These are phyloP conservation scores for Sarocladiaceae sp. DNA, from an alignment of 2,329 filamentous ascomycete species.

Conservation along the genomic window DNA sequence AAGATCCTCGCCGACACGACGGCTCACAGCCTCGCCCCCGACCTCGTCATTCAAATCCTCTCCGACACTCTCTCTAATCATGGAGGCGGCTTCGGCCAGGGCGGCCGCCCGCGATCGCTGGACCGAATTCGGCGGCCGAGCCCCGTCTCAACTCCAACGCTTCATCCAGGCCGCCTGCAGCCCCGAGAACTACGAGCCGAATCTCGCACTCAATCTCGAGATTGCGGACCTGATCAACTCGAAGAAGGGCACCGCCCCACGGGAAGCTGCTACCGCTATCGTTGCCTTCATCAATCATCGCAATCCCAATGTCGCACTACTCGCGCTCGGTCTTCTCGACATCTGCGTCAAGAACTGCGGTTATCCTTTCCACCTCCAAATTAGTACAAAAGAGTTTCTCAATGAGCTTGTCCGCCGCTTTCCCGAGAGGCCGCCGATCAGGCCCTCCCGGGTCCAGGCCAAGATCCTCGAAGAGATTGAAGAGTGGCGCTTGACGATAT, in stretches of 20 bases:
- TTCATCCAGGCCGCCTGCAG: constrained; percentile 97
- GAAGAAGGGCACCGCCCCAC: constrained; percentile 93
- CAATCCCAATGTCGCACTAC: constrained; percentile 89
- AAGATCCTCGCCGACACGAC: not conserved
- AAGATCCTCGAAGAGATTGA: constrained; percentile 95
- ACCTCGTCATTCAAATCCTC: not conserved
- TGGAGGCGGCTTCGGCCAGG: constrained; percentile 95
- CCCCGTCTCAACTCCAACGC: constrained; percentile 83
- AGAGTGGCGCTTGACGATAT: constrained; percentile 98
- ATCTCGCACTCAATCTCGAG: constrained; percentile 93
- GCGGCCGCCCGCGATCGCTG: constrained; percentile 95
- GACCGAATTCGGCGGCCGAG: constrained; percentile 72
- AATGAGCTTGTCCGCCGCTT: constrained; percentile 97
- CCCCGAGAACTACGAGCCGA: constrained; percentile 96
- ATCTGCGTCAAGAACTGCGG: constrained; percentile 99
- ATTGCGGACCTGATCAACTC: constrained; percentile 94
- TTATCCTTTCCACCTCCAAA: constrained; percentile 97
- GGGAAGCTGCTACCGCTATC: constrained; percentile 90
- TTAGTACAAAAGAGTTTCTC: constrained; percentile 97
- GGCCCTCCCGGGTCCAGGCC: constrained; percentile 80
- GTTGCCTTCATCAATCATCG: constrained; percentile 95
- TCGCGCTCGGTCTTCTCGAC: constrained; percentile 88
- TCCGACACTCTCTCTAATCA: constrained; percentile 26
- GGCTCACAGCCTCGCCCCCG: not conserved
- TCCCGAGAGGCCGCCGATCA: constrained; percentile 85